A percentile compares a stretch with the other conserved stretches of the same genome.
Evolutionary conservation across 352 stramenopile species (phyloP).

Genomic region (Globisporangium canariense): DNA sequence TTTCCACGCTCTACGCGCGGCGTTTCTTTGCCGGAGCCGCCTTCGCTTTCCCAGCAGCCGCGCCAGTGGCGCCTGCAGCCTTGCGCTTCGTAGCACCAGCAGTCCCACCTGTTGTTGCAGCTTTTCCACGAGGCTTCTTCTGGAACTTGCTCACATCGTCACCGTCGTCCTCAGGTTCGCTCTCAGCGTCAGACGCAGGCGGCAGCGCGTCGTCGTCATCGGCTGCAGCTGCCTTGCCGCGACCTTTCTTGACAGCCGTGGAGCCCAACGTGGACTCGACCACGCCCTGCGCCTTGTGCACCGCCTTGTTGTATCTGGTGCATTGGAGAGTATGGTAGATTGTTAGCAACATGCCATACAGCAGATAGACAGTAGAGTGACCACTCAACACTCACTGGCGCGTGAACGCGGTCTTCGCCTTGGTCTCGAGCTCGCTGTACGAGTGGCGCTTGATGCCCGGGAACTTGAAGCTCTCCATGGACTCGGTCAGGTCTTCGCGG

Average conservation of each 20-base stretch:
- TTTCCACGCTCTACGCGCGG: too few relatives aligned
- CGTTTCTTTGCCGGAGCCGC: too few relatives aligned
- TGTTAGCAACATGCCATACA: conserved; percentile 1
- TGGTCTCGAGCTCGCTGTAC: conserved; percentile 78
- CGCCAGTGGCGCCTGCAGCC: conserved; percentile 17
- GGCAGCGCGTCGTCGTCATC: conserved; percentile 51
- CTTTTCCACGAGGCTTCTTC: conserved; percentile 54
- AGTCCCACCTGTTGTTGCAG: conserved; percentile 16
- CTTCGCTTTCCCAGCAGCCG: not conserved
- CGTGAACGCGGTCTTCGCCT: conserved; percentile 94
- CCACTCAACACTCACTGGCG: conserved; percentile 47
- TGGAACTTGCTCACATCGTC: conserved; percentile 82
- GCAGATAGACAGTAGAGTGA: not conserved
- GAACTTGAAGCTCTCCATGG: conserved; percentile 91
- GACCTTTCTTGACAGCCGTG: conserved; percentile 73
- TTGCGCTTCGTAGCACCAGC: conserved; percentile 47
- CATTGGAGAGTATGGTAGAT: conserved; percentile 2
- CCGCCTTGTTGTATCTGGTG: conserved; percentile 88
- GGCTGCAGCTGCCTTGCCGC: conserved; percentile 39
- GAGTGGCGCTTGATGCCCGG: conserved; percentile 70
- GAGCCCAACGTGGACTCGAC: conserved; percentile 76
- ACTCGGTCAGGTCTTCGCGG: conserved; percentile 97
- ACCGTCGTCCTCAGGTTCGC: conserved; percentile 55
- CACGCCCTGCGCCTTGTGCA: conserved; percentile 93
- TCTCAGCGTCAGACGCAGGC: conserved; percentile 65